A percentile compares a stretch with the other conserved stretches of the same genome.
These are phyloP conservation scores for Nicotiana tomentosiformis DNA, from an alignment of 257 asterid genomes.

Conservation along the genomic window DNA sequence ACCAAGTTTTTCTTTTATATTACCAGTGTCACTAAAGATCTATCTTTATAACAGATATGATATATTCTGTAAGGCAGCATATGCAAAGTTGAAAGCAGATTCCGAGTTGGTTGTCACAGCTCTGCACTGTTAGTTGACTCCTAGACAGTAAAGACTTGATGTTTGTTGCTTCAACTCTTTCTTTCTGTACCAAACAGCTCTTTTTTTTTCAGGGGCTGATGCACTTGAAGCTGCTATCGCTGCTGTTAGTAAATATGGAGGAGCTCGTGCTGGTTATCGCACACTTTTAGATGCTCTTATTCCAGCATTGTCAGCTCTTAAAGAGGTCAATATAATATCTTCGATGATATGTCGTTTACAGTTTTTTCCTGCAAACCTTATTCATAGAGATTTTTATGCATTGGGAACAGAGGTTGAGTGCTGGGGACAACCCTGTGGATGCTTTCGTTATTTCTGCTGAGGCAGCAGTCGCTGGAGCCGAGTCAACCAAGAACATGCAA, in stretches of 20 bases:
- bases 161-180: not conserved
- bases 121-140: conserved; percentile 56
- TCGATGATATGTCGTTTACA: conserved; percentile 1
- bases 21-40: not conserved
- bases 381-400: conserved; percentile 1
- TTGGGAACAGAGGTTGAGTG: conserved; percentile 56
- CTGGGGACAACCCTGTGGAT: conserved; percentile 71
- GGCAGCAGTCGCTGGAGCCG: conserved; percentile 84
- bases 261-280: conserved; percentile 91
- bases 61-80: conserved; percentile 89
- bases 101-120: conserved; percentile 37
- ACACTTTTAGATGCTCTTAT: conserved; percentile 88
- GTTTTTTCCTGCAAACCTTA: conserved; percentile 7
- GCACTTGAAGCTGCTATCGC: conserved; percentile 87
- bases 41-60: conserved; percentile 48
- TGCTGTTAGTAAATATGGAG: conserved; percentile 93
- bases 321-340: conserved; percentile 50
- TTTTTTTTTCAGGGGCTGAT: conserved; percentile 67
- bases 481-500: conserved; percentile 76
- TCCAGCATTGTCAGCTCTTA: conserved; percentile 73
- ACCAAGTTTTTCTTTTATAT: not conserved
- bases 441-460: conserved; percentile 79
- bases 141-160: conserved; percentile 9
- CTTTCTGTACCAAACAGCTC: conserved; percentile 12
- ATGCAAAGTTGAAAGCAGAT: conserved; percentile 59